Percentiles rank a stretch among this genome's conserved stretches.
phyloP scores from a whole-genome alignment of 805 yeast species.

The Debaryomyces tyrocola region DNA sequence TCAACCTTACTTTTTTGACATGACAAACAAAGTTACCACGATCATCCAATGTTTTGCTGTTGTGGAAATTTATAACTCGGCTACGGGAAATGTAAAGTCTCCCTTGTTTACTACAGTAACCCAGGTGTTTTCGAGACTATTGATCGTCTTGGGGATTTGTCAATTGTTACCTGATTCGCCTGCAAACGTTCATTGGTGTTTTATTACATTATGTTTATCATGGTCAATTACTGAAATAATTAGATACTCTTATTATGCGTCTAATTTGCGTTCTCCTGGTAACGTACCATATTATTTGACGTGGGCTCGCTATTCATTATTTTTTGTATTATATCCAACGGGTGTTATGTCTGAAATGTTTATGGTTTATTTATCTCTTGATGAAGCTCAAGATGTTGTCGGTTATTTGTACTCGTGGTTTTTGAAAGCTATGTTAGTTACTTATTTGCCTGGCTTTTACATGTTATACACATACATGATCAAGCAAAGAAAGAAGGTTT shows the following conservation, averaged over 20 bases:
- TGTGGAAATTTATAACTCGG: conserved; percentile 77
- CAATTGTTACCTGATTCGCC: conserved; percentile 71
- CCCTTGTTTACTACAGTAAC: conserved; percentile 81
- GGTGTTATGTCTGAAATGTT: conserved; percentile 87
- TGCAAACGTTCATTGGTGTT: conserved; percentile 59
- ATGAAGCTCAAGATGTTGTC: conserved; percentile 57
- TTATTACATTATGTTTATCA: conserved; percentile 67
- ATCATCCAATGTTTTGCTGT: conserved; percentile 76
- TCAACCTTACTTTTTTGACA: conserved; percentile 63
- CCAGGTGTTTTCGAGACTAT: conserved; percentile 83
- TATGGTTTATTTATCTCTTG: conserved; percentile 68
- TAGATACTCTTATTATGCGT: conserved; percentile 85
- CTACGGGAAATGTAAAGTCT: conserved; percentile 78
- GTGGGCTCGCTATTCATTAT: conserved; percentile 79
- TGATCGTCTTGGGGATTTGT: conserved; percentile 82
- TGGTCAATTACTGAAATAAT: conserved; percentile 96
- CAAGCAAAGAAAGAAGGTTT: conserved; percentile 77
- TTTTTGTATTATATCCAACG: conserved; percentile 79
- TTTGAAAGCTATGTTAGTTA: conserved; percentile 55
- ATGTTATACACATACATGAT: conserved; percentile 85
- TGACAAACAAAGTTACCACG: conserved; percentile 59
- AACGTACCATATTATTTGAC: conserved; percentile 59
- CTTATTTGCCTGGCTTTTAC: conserved; percentile 87
- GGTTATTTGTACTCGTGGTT: conserved; percentile 55
- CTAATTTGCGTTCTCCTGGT: conserved; percentile 52